Conservation (phyloP, 768 basidiomycete species). For the Chalciporus sphaerocephalus region DNA sequence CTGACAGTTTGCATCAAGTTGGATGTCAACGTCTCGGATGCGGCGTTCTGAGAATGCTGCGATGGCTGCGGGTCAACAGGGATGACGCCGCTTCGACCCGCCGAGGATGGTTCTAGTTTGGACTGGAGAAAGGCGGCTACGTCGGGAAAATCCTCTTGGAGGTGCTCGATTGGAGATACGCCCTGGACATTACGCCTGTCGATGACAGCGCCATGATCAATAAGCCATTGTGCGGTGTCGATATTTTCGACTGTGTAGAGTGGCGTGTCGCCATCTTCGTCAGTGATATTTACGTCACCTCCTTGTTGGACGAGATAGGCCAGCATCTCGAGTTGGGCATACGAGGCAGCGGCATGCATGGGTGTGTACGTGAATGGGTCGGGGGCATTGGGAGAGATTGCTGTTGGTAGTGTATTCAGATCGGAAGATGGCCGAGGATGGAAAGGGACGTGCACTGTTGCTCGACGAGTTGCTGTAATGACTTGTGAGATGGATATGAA, state of each 20-base stretch:
- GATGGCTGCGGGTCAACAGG: constrained; percentile 40
- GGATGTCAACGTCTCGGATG: constrained; percentile 67
- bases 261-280: constrained; percentile 88
- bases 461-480: constrained; percentile 54
- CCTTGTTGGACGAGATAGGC: constrained; percentile 76
- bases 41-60: constrained; percentile 62
- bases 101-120: constrained; percentile 17
- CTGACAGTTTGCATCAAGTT: constrained; percentile 61
- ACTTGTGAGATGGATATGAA: constrained; percentile 3
- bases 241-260: constrained; percentile 84
- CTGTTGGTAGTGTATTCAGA: constrained; percentile 38
- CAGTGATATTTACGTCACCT: constrained; percentile 82
- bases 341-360: constrained; percentile 94
- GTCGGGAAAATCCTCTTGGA: constrained; percentile 66
- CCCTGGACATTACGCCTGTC: constrained; percentile 66
- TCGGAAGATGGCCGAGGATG: constrained; percentile 23
- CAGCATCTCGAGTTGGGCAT: constrained; percentile 72
- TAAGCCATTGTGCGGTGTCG: constrained; percentile 71
- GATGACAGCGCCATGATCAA: constrained; percentile 70
- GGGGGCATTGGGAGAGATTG: constrained; percentile 64
- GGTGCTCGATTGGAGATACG: constrained; percentile 65
- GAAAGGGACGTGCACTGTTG: constrained; percentile 43
- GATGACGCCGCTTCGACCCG: not conserved
- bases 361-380: constrained; percentile 78
- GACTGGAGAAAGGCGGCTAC: constrained; percentile 61